These are phyloP conservation scores for Eutrema yunnanense DNA, from an alignment of 345 rosid species.

Conservation along the genomic window DNA sequence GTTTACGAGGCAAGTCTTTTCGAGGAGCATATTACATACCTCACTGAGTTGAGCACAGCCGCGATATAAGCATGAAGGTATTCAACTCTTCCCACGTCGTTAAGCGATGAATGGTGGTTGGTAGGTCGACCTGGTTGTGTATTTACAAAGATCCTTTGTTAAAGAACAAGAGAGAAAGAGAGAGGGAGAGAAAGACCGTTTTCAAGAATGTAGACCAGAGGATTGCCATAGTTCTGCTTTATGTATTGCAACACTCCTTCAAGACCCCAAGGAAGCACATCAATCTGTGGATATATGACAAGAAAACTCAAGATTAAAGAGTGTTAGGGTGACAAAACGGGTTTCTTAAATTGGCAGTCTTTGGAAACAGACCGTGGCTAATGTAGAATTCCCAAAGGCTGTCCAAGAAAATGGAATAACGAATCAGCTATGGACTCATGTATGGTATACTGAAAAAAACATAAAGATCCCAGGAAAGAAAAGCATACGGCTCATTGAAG, in stretches of 20 bases:
- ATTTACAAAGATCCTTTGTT: background rate
- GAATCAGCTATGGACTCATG: background rate
- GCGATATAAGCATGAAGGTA: conserved; percentile 32
- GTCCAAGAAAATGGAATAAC: conserved; percentile 4
- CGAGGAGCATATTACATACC: conserved; percentile 9
- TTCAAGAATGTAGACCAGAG: conserved; percentile 37
- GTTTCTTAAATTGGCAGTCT: background rate
- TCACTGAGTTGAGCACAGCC: conserved; percentile 33
- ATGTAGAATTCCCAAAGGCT: conserved; percentile 17
- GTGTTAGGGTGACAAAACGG: background rate
- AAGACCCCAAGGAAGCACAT: conserved; percentile 28
- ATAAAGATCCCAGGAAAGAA: background rate
- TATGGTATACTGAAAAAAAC: background rate
- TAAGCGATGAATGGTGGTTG: conserved; percentile 21
- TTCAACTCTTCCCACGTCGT: conserved; percentile 32
- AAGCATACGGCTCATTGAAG: conserved; percentile 13
- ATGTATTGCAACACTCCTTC: conserved; percentile 28
- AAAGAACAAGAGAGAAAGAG: background rate
- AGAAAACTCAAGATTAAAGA: background rate
- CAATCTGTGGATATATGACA: conserved; percentile 16
- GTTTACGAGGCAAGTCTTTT: background rate
- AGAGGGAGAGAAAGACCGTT: conserved; percentile 27
- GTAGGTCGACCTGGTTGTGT: conserved; percentile 22
- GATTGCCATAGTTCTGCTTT: conserved; percentile 31
- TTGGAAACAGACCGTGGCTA: background rate